Conservation (phyloP, 352 stramenopile species). For the Pythium aristosporum region DNA sequence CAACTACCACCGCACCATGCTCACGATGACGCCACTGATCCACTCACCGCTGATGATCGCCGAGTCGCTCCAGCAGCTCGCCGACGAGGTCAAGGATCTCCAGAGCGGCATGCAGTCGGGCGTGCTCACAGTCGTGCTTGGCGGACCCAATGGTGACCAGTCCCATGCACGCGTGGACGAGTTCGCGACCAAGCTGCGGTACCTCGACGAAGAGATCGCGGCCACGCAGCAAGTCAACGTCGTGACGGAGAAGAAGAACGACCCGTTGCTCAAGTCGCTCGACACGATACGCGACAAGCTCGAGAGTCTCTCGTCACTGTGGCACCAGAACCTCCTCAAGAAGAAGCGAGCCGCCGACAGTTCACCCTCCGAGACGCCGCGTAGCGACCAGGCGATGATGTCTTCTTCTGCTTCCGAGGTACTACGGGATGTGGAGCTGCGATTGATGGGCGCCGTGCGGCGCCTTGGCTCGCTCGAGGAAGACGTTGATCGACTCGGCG, state of each 20-base stretch:
- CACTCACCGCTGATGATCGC: conserved; percentile 58
- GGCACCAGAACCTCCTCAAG: conserved; percentile 57
- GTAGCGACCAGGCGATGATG: neutral
- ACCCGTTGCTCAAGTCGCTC: conserved; percentile 68
- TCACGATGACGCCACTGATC: conserved; percentile 58
- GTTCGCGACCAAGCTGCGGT: conserved; percentile 55
- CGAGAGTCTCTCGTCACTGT: conserved; percentile 58
- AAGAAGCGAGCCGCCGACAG: conserved; percentile 8
- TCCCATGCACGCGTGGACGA: conserved; percentile 34
- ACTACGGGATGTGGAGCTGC: conserved; percentile 56
- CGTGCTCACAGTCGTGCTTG: conserved; percentile 31
- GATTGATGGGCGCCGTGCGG: conserved; percentile 54
- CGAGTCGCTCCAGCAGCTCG: conserved; percentile 53
- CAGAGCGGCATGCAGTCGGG: conserved; percentile 49
- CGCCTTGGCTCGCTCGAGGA: conserved; percentile 58
- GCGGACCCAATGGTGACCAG: conserved; percentile 12
- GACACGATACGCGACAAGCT: conserved; percentile 71
- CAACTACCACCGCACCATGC: conserved; percentile 55
- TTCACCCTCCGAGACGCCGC: conserved; percentile 2
- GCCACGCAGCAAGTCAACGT: conserved; percentile 68
- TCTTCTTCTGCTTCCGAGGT: conserved; percentile 20
- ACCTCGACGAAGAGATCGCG: conserved; percentile 64
- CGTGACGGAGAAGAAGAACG: conserved; percentile 73
- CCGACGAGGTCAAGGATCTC: conserved; percentile 58
- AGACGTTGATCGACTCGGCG: conserved; percentile 60